Evolutionary conservation across 2,329 filamentous ascomycete species (phyloP).

Genomic region (Neopestalotiopsis clavispora): DNA sequence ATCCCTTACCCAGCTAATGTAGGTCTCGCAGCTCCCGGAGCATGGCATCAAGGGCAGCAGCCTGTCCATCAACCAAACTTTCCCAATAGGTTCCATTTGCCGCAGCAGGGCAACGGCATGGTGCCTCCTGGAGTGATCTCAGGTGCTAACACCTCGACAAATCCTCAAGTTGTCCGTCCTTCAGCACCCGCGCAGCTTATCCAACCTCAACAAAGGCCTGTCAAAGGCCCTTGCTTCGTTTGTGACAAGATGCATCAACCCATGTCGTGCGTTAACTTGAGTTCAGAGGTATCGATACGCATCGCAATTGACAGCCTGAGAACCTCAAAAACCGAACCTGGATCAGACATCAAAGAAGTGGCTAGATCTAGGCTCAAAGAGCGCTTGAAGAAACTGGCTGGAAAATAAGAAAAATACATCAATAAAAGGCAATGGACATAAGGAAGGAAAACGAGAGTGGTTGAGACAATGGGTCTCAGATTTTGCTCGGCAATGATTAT

Average conservation of each 20-base stretch:
- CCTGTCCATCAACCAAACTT: neutral
- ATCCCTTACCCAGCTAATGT: neutral
- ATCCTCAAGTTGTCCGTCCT: neutral
- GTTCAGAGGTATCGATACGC: constrained; percentile 32
- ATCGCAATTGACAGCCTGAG: constrained; percentile 35
- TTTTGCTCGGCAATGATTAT: neutral
- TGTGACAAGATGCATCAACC: constrained; percentile 23
- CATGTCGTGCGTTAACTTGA: constrained; percentile 29
- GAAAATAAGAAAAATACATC: neutral
- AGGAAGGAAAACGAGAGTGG: neutral
- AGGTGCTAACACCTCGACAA: neutral
- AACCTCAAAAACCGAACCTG: constrained; percentile 11
- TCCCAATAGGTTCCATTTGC: neutral
- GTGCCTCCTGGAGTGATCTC: neutral
- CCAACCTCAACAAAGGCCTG: neutral
- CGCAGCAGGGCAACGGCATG: neutral
- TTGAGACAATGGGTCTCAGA: neutral
- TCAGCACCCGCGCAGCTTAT: neutral
- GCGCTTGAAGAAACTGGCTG: neutral
- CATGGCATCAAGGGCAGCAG: neutral
- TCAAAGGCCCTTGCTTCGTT: constrained; percentile 24
- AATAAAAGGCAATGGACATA: neutral
- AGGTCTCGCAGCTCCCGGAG: neutral
- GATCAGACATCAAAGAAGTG: constrained; percentile 7
- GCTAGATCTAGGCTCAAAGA: neutral